Evolutionary conservation across 2,329 filamentous ascomycete species (phyloP).

Genomic region (Cytospora schulzeri): DNA sequence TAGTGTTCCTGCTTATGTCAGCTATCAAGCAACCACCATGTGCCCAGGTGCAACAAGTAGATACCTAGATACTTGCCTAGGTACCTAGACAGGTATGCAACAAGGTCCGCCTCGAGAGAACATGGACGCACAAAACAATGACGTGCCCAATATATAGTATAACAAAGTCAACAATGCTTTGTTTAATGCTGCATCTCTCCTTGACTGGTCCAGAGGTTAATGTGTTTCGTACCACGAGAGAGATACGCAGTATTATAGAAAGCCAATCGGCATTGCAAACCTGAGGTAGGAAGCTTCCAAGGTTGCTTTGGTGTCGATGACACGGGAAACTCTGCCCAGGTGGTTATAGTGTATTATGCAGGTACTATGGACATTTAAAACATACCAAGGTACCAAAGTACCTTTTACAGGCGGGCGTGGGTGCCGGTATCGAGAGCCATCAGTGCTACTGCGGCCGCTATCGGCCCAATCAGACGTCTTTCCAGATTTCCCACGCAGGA

Average conservation of each 20-base stretch:
- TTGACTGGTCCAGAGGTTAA: not conserved
- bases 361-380: not conserved
- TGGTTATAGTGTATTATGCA: not conserved
- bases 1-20: not conserved
- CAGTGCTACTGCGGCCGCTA: constrained; percentile 11
- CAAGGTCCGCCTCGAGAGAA: not conserved
- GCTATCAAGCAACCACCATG: not conserved
- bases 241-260: too few species aligned
- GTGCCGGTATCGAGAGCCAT: constrained; percentile 12
- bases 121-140: not conserved
- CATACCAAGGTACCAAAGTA: not conserved
- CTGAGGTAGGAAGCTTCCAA: too few species aligned
- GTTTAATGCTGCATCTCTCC: not conserved
- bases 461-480: constrained; percentile 13
- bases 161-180: too few species aligned
- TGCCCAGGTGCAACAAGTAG: too few species aligned
- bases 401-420: constrained; percentile 4
- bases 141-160: too few species aligned
- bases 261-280: not conserved
- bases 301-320: not conserved
- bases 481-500: not conserved
- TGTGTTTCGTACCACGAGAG: not conserved
- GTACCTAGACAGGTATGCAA: not conserved
- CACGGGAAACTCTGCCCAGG: not conserved
- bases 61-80: not conserved